Base-by-base conservation (phyloP, 331 rosid genomes). In the Pyrus hybrid region DNA sequence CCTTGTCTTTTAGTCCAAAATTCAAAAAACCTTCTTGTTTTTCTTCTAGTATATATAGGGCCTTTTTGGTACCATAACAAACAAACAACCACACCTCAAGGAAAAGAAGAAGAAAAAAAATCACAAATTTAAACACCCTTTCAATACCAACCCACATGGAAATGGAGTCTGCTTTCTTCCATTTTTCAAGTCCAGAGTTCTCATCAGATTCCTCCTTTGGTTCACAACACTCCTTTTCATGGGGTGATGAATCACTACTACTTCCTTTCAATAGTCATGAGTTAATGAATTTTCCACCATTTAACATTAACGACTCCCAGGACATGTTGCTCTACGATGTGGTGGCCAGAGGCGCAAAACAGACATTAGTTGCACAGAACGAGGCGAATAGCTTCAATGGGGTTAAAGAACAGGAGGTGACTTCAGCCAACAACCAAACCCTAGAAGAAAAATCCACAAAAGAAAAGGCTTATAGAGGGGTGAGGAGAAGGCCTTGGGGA, bases 401-500 rank as follows among this genome's bases (percentile, higher is more conserved):
- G 0, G 78, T 77, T 4, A 88, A 91, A 69, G 89, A 84, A 70
- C 86, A 87, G 74, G 96, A 93, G 85, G 98, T 86, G 51, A 86
- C 87, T 2, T 89, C 56, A 17, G 21, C 98, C 37, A 37, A 67
- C 21, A 21, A 4, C 26, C 47, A 65, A 25, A 13, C 28, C 3
- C 10, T 25, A 2, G 68, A 67, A 5, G 56, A 65, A 41, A 58
- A 47, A 22, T 45, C 65, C 66, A 23, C 51, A 13, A 47, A 64
- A 63, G 77, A 74, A 21, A 80, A 84, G 80, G 43, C 76, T 9
- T 84, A 68, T 63, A 64, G 85, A 68, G 96, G 97, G 2, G 96
- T 92, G 14, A 80, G 96, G 72, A 80, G 79, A 63, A 81, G 97
- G 80, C 91, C 93, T 0, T 90, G 96, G 97, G 96, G 97, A 0